phyloP scores from a whole-genome alignment of 495 filamentous ascomycete genomes.

The Sordaria brevicollis region DNA sequence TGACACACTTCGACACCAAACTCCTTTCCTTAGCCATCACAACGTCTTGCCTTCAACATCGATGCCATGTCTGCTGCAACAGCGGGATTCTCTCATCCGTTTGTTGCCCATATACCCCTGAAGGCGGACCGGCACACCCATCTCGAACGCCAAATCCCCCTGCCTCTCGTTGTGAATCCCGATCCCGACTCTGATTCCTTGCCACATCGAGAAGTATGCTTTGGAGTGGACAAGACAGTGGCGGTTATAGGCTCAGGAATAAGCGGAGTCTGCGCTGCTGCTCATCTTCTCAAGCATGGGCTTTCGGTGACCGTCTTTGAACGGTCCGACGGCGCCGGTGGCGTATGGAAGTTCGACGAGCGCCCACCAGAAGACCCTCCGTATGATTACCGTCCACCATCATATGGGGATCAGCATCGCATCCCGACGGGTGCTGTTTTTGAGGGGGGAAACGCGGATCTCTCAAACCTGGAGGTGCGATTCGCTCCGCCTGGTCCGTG shows the following conservation, averaged over 20 bases:
- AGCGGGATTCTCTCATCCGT: neutral
- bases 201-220: neutral
- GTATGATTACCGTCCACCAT: slow-evolving; percentile 44
- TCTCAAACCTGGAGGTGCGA: slow-evolving; percentile 5
- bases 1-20: neutral
- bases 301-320: slow-evolving; percentile 58
- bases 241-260: slow-evolving; percentile 65
- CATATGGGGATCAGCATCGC: slow-evolving; percentile 13
- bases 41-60: neutral
- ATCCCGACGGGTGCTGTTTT: slow-evolving; percentile 4
- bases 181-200: neutral
- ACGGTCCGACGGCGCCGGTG: slow-evolving; percentile 45
- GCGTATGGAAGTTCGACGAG: slow-evolving; percentile 59
- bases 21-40: neutral
- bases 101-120: neutral
- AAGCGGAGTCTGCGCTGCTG: slow-evolving; percentile 53
- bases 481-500: slow-evolving; percentile 32
- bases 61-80: neutral
- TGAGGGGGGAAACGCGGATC: neutral
- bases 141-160: neutral
- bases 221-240: slow-evolving; percentile 23
- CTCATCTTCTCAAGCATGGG: slow-evolving; percentile 48
- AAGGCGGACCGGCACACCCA: neutral
- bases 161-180: neutral
- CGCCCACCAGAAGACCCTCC: slow-evolving; percentile 43